Base-by-base conservation (phyloP, 2,329 filamentous ascomycete genomes). In the Aphanocladium album region DNA sequence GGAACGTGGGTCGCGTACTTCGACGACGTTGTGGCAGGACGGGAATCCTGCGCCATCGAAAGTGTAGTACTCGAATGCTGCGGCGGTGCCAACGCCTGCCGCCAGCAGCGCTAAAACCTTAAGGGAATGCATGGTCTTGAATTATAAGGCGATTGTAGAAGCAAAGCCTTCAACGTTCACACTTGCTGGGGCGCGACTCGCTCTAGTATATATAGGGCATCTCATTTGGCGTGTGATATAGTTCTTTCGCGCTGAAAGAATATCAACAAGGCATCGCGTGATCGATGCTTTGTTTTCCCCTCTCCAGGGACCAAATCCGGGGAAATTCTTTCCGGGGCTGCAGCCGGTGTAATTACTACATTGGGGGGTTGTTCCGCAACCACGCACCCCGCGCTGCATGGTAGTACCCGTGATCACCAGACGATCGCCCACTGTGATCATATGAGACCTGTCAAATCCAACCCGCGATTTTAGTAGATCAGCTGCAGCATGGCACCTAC, bases 1-100 rank as follows among this genome's bases (percentile, higher is more conserved):
- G 53, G 74, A 77, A 25, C 68, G 76, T n/a, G 78, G 73, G 62
- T 80, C 71, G 62, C 79, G 67, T 4, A 82, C 74, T 17, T 70
- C 69, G 4, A 77, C 73, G 52, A 81, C 79, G 63, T 80, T 72
- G 64, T 76, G 67, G 67, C 78, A 82, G 25, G 79, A 74, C 0
- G 79, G 78, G 60, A 76, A 78, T 19, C 79, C 79, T 2, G 72
- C 71, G 11, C 79, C 79, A 62, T 82, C 79, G 60, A 81, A 82
- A 30, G 79, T 81, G 67, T 81, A 78, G 69, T 76, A 82, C 17
- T 64, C 66, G 21, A 66, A 63, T 5, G 56, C 45, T 14, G 23
- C 16, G 16, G 35, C 23, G 35, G 11, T 21, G 23, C 35, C 14
- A 21, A 43, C 14, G 7, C 25, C 9, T 5, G 11, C 35, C 8